A percentile compares a stretch with the other conserved stretches of the same genome.
These are phyloP conservation scores for Hypoxylon cercidicola DNA, from an alignment of 495 filamentous ascomycete species.

Conservation along the genomic window DNA sequence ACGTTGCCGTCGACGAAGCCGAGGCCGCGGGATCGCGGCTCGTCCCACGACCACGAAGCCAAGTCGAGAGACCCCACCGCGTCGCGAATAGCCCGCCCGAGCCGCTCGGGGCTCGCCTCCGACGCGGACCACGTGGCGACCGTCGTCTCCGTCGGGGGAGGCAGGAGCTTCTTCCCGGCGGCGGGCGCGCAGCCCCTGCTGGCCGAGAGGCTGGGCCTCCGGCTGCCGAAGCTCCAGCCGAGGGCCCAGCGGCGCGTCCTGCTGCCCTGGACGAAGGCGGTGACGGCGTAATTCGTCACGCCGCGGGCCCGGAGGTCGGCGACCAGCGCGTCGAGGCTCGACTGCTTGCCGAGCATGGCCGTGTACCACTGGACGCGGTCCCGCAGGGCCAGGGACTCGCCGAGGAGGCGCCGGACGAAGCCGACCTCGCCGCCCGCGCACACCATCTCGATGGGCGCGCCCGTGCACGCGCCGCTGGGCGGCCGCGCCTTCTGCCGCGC, in stretches of 20 bases:
- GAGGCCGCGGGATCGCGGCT: conserved; percentile 41
- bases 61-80: conserved; percentile 66
- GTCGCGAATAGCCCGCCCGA: conserved; percentile 64
- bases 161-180: conserved; percentile 66
- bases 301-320: conserved; percentile 65
- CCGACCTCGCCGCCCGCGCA: conserved; percentile 83
- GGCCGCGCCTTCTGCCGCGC: conserved; percentile 72
- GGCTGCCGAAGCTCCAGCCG: conserved; percentile 82
- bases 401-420: conserved; percentile 79
- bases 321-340: conserved; percentile 73
- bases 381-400: conserved; percentile 71
- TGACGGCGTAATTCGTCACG: conserved; percentile 84
- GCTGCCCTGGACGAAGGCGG: conserved; percentile 79
- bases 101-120: conserved; percentile 55
- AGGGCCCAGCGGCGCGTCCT: conserved; percentile 88
- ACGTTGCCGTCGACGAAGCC: conserved; percentile 56
- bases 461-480: conserved; percentile 84
- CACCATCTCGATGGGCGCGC: conserved; percentile 87
- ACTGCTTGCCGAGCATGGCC: conserved; percentile 87
- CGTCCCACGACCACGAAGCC: conserved; percentile 61
- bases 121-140: conserved; percentile 50
- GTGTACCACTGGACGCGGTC: conserved; percentile 85
- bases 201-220: conserved; percentile 69
- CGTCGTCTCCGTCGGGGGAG: conserved; percentile 50
- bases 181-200: conserved; percentile 65